A percentile compares a stretch with the other conserved stretches of the same genome.
phyloP scores from a whole-genome alignment of 805 yeast species.

The Maudiozyma pseudohumilis region DNA sequence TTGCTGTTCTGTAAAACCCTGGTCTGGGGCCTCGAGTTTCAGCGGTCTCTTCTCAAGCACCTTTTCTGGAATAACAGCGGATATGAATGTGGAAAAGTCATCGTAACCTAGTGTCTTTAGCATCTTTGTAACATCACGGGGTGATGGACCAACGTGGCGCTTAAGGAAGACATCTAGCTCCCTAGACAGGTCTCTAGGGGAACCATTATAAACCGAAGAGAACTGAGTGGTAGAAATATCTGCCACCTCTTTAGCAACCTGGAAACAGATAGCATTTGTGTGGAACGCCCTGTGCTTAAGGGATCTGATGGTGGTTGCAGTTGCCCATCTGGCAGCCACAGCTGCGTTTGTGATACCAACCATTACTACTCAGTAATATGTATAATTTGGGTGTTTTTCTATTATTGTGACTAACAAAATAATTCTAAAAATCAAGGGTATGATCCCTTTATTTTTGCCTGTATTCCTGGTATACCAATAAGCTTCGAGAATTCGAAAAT shows the following conservation, averaged over 20 bases:
- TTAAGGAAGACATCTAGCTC: conserved; percentile 76
- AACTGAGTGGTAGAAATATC: conserved; percentile 50
- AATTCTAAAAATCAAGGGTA: no score
- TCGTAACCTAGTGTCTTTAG: conserved; percentile 51
- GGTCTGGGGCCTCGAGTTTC: conserved; percentile 46
- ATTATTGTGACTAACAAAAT: no score
- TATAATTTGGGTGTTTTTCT: no score
- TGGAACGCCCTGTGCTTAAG: neutral
- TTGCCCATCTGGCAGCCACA: neutral
- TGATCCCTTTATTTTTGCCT: no score
- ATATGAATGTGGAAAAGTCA: conserved; percentile 62
- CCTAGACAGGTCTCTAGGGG: conserved; percentile 7
- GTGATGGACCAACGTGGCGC: conserved; percentile 83
- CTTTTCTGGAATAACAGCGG: conserved; percentile 65
- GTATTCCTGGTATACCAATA: no score
- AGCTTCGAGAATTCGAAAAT: no score
- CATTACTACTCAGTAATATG: no score
- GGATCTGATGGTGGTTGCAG: neutral
- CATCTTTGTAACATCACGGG: conserved; percentile 56
- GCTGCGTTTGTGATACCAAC: neutral
- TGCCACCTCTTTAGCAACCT: neutral
- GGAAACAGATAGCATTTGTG: conserved; percentile 25
- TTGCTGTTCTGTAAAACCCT: conserved; percentile 76
- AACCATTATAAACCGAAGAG: conserved; percentile 37
- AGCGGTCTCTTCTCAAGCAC: conserved; percentile 63